Conservation (phyloP, 768 basidiomycete genomes). For the Suillus placidus region DNA sequence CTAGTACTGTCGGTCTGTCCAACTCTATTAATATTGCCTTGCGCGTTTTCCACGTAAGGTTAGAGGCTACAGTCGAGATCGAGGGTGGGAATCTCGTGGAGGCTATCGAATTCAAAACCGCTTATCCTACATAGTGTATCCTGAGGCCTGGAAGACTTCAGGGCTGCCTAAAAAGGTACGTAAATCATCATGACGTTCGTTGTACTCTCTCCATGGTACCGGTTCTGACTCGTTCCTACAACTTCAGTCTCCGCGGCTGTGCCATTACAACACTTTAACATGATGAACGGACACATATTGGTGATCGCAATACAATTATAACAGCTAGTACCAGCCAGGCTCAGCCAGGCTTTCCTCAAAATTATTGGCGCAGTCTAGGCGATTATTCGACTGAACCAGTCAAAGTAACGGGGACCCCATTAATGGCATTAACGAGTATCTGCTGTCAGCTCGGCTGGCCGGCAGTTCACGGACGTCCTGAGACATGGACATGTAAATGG, state of each 20-base stretch:
- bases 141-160: conserved; percentile 10
- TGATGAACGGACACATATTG: not conserved
- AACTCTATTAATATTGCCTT: not conserved
- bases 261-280: conserved; percentile 5
- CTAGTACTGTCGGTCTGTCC: not conserved
- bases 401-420: not conserved
- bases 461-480: conserved; percentile 11
- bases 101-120: not conserved
- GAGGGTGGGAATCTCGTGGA: not conserved
- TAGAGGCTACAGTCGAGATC: not conserved
- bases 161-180: conserved; percentile 22
- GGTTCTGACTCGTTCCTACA: conserved; percentile 18
- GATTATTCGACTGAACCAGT: not conserved
- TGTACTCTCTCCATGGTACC: conserved; percentile 27
- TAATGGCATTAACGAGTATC: not conserved
- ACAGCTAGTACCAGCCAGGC: not conserved
- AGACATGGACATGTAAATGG: not conserved
- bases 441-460: conserved; percentile 12
- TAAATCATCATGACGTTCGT: conserved; percentile 20
- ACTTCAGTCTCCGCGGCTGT: conserved; percentile 23
- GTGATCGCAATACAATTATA: not conserved
- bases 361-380: not conserved
- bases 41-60: not conserved
- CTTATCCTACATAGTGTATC: not conserved
- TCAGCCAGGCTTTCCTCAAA: not conserved